phyloP scores from a whole-genome alignment of 2,329 filamentous ascomycete genomes.

The Alternaria incomplexa region DNA sequence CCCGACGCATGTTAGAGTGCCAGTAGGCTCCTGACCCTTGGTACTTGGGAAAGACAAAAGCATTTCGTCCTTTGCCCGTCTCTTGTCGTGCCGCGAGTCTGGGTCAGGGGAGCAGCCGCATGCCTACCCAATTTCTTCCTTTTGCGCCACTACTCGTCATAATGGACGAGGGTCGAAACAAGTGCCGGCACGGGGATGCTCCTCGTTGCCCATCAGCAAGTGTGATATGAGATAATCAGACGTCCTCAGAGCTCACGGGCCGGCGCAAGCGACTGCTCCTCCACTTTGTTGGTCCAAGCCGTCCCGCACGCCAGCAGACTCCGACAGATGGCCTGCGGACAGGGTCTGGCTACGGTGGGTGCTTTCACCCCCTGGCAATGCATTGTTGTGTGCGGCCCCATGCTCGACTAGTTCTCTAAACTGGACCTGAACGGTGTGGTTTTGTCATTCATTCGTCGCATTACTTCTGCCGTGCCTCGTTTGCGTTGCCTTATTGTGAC shows the following conservation, averaged over 20 bases:
- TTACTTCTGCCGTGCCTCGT: constrained; percentile 50
- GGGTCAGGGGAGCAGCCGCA: constrained; percentile 47
- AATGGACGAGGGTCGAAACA: constrained; percentile 1
- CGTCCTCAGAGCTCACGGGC: constrained; percentile 32
- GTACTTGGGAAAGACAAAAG: constrained; percentile 44
- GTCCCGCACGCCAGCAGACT: constrained; percentile 47
- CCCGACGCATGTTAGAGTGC: constrained; percentile 37
- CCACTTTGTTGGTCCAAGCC: constrained; percentile 48
- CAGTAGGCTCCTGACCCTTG: constrained; percentile 39
- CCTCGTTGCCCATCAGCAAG: constrained; percentile 18
- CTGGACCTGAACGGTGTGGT: constrained; percentile 45
- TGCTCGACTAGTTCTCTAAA: constrained; percentile 38
- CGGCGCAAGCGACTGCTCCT: constrained; percentile 46
- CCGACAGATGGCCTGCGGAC: constrained; percentile 41
- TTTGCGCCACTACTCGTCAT: constrained; percentile 10
- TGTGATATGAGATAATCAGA: constrained; percentile 14
- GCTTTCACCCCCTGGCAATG: constrained; percentile 40
- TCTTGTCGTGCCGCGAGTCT: constrained; percentile 40
- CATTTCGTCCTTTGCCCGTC: constrained; percentile 26
- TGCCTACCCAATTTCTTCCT: constrained; percentile 16
- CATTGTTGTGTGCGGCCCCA: constrained; percentile 44
- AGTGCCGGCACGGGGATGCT: constrained; percentile 5
- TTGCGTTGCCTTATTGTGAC: constrained; percentile 46
- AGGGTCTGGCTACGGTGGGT: constrained; percentile 43
- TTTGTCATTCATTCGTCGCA: constrained; percentile 45